Conservation (phyloP, 148 eudicot genomes). For the Amaranthus hypochondriacus region DNA sequence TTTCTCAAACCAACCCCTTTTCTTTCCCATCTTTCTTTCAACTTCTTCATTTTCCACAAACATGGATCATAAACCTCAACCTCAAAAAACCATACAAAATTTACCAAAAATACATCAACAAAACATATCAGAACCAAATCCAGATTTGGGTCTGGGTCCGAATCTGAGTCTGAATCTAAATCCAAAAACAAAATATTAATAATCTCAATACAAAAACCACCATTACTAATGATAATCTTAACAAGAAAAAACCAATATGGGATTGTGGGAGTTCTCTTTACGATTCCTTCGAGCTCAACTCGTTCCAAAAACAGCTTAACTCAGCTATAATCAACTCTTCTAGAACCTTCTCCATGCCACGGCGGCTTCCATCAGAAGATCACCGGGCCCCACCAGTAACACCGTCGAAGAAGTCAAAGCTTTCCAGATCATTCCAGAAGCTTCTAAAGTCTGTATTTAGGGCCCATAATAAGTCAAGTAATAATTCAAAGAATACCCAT, state of each 20-base stretch:
- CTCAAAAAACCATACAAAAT: not conserved
- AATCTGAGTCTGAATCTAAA: not conserved
- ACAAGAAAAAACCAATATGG: slow-evolving; percentile 38
- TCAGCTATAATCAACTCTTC: slow-evolving; percentile 55
- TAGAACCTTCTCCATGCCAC: slow-evolving; percentile 83
- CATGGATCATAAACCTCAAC: slow-evolving; percentile 18
- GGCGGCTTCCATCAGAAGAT: slow-evolving; percentile 47
- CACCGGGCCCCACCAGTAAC: slow-evolving; percentile 20
- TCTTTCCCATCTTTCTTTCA: not conserved
- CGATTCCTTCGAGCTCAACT: slow-evolving; percentile 75
- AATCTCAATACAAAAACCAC: not conserved
- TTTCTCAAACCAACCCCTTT: not conserved
- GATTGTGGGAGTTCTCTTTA: slow-evolving; percentile 81
- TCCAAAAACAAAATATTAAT: not conserved
- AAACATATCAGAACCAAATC: not conserved
- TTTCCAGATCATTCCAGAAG: slow-evolving; percentile 60
- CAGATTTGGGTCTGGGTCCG: not conserved
- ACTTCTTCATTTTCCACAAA: not conserved
- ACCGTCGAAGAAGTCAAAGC: slow-evolving; percentile 36
- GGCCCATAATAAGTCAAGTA: slow-evolving; percentile 1
- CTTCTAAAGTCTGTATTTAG: slow-evolving; percentile 59
- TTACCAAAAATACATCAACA: slow-evolving; percentile 14
- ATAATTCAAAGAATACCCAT: not conserved
- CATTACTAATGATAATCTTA: not conserved
- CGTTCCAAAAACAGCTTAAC: slow-evolving; percentile 64